A percentile compares a stretch with the other conserved stretches of the same genome.
Conservation (phyloP, 192 early-diverging fungal genomes). For the Backusella australiensis region DNA sequence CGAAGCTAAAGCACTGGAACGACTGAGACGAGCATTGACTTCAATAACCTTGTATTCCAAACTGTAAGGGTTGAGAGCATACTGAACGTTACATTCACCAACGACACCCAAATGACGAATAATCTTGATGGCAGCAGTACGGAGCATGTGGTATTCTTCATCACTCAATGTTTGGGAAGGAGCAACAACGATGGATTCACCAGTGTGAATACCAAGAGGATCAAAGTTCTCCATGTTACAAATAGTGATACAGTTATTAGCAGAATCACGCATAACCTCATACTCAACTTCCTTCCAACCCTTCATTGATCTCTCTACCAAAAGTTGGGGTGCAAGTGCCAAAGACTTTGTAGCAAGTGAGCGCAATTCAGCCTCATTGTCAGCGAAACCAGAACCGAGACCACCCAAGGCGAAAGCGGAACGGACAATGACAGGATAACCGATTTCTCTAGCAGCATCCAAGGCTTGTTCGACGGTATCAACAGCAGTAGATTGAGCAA, state of each 20-base stretch:
- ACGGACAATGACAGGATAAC: constrained; percentile 93
- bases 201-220: constrained; percentile 96
- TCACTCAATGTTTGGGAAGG: constrained; percentile 96
- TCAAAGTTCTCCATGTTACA: constrained; percentile 99
- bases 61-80: constrained; percentile 87
- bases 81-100: constrained; percentile 98
- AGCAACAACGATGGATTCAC: constrained; percentile 98
- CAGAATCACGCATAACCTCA: constrained; percentile 95
- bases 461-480: constrained; percentile 87
- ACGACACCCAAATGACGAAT: constrained; percentile 95
- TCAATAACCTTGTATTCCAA: constrained; percentile 94
- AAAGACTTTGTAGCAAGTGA: constrained; percentile 83
- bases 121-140: constrained; percentile 93
- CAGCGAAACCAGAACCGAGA: constrained; percentile 95
- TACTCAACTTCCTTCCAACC: constrained; percentile 99
- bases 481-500: constrained; percentile 87
- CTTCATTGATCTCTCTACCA: constrained; percentile 95
- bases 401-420: constrained; percentile 95
- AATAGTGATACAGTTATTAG: constrained; percentile 98
- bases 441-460: constrained; percentile 77
- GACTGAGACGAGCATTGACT: constrained; percentile 94
- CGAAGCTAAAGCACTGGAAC: constrained; percentile 85
- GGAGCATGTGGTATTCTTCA: constrained; percentile 95
- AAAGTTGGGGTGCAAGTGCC: constrained; percentile 85
- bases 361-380: constrained; percentile 68